Evolutionary conservation across 1,284 basidiomycete genomes (phyloP), one percentile per base, ranked within the genome.

Genomic region (Leucoagaricus sp.): DNA sequence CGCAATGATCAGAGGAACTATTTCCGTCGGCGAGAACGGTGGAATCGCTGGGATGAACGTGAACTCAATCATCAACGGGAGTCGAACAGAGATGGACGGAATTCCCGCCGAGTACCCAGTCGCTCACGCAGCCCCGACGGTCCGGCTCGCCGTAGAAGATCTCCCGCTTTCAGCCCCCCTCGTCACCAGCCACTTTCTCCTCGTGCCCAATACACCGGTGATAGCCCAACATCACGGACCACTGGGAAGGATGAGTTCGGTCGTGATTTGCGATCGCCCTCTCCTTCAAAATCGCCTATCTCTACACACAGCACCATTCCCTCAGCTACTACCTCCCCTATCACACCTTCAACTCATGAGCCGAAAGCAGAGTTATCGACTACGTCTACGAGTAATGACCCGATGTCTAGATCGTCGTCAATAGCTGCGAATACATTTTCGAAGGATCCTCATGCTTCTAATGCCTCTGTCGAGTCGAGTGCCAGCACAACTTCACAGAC

Each of bases 241-340:
- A 10, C 71, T 29, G 82, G 75, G 58, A 89, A 84, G 70, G 89
- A 92, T 77, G 89, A 92, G 69, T 92, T 92, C 70, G 89, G 90
- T 63, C 82, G 90, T 65, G 89, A 91, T 68, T 79, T 90, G 65
- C 79, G 89, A 65, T 73, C 78, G 33, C 68, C 72, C 54, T 82
- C 83, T 34, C 76, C 78, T 38, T 42, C 48, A 52, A 60, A 57
- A 61, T 60, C 67, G 53, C 60, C 64, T 19, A 46, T 50, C 28
- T 55, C 63, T 34, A 45, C 34, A 46, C 51, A 49, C 34, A 33
- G 56, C 44, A 48, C 60, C 26, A 55, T 48, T 49, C 58, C 61
- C 50, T 45, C 57, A 46, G 34, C 56, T 46, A 56, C 58, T 40
- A 25, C 59, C 19, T 44, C 63, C 21, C 45, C 44, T 49, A 36